Evolutionary conservation across 768 basidiomycete genomes (phyloP).

Genomic region (Pisolithus tinctorius): DNA sequence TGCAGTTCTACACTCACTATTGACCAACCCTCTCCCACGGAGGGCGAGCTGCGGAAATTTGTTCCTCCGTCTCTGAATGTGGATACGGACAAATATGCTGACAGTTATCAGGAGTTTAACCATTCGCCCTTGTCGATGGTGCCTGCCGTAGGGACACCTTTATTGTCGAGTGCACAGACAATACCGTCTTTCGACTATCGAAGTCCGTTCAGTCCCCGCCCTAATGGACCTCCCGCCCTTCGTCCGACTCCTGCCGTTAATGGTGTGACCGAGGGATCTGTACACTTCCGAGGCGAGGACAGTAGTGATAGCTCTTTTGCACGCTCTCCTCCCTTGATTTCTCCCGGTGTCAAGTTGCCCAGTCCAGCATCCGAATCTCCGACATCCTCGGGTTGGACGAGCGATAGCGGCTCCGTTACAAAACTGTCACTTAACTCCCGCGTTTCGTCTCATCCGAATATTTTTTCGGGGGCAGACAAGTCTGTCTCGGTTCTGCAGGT

Average conservation of each 20-base stretch:
- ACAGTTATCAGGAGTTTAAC: slow-evolving; percentile 14
- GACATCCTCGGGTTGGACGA: slow-evolving; percentile 23
- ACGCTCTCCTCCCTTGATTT: slow-evolving; percentile 22
- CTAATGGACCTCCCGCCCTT: slow-evolving; percentile 13
- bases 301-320: slow-evolving; percentile 16
- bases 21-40: slow-evolving; percentile 20
- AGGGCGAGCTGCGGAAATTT: slow-evolving; percentile 9
- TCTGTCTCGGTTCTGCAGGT: slow-evolving; percentile 16
- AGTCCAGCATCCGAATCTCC: slow-evolving; percentile 17
- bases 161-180: slow-evolving; percentile 9
- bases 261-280: background rate
- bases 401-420: slow-evolving; percentile 18
- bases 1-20: slow-evolving; percentile 26
- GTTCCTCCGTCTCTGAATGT: slow-evolving; percentile 7
- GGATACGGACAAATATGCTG: slow-evolving; percentile 3
- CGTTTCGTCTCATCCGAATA: slow-evolving; percentile 6
- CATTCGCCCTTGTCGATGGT: slow-evolving; percentile 27
- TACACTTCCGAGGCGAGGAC: slow-evolving; percentile 7
- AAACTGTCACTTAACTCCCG: slow-evolving; percentile 7
- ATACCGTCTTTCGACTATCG: slow-evolving; percentile 10
- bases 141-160: slow-evolving; percentile 25
- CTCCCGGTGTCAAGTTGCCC: slow-evolving; percentile 24
- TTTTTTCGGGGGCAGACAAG: slow-evolving; percentile 5
- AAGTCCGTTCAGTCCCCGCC: slow-evolving; percentile 26
- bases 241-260: slow-evolving; percentile 15